Conservation (phyloP, 345 rosid species). For the Rhizophora apiculata region DNA sequence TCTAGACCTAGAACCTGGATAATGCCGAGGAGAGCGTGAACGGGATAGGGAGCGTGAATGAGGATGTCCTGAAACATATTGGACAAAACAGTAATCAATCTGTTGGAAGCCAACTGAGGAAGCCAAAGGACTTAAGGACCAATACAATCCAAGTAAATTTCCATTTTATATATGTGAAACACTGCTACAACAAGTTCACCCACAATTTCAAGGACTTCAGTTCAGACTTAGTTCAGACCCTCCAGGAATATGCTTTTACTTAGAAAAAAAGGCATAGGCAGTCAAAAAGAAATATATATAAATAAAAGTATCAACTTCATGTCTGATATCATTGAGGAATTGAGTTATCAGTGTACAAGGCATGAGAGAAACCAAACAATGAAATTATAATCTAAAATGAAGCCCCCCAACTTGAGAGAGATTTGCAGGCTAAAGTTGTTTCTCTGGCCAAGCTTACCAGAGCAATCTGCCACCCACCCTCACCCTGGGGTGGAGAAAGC, state of each 20-base stretch:
- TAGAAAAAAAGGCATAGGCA: background rate
- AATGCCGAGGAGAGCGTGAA: conserved; percentile 68
- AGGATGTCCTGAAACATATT: conserved; percentile 57
- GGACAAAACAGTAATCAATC: conserved; percentile 5
- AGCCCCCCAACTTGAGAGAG: no score
- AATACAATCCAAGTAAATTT: background rate
- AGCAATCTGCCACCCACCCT: no score
- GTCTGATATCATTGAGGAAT: no score
- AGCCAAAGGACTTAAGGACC: background rate
- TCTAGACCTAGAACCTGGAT: conserved; percentile 65
- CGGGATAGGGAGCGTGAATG: conserved; percentile 76
- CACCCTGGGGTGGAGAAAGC: no score
- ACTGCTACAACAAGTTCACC: background rate
- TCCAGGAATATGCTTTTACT: background rate
- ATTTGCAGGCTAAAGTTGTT: no score
- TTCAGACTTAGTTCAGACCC: no score
- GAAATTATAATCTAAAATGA: no score
- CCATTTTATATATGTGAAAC: background rate
- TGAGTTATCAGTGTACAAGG: no score
- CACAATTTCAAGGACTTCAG: background rate
- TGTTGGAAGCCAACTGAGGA: background rate
- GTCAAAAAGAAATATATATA: no score
- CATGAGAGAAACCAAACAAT: no score
- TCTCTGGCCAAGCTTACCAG: no score
- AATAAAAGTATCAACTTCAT: no score